These are phyloP conservation scores for Antitrichia curtipendula DNA, from an alignment of 225 moss, liverwort and hornwort species.

Conservation along the genomic window DNA sequence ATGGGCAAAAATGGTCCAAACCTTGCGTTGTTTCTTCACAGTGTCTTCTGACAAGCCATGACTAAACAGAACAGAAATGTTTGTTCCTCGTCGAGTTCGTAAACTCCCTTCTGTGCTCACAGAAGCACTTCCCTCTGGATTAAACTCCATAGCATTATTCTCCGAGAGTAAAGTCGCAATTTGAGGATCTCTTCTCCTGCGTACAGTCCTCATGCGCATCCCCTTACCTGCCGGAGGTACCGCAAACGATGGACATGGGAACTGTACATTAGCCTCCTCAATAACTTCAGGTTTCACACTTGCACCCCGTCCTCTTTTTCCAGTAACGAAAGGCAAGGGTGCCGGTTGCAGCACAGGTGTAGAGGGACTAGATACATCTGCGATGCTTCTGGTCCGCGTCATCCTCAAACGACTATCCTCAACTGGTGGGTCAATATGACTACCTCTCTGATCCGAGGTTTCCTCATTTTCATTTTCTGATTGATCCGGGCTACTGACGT, in stretches of 20 bases:
- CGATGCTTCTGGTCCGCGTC: constrained; percentile 39
- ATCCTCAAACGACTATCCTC: constrained; percentile 12
- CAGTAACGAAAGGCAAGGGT: constrained; percentile 34
- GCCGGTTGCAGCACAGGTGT: constrained; percentile 14
- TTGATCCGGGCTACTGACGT: constrained; percentile 6
- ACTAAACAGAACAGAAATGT: constrained; percentile 35
- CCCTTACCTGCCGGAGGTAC: constrained; percentile 24
- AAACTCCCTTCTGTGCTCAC: constrained; percentile 36
- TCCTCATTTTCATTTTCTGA: not conserved
- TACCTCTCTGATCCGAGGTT: not conserved
- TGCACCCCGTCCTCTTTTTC: constrained; percentile 42
- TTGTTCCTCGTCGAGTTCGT: constrained; percentile 13
- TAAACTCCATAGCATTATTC: not conserved
- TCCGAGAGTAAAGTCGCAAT: constrained; percentile 10
- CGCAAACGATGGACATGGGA: not conserved
- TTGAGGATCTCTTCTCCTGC: constrained; percentile 32
- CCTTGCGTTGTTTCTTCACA: constrained; percentile 42
- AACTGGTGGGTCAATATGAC: constrained; percentile 1
- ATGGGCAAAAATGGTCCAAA: not conserved
- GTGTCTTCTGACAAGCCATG: constrained; percentile 37
- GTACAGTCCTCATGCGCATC: constrained; percentile 30
- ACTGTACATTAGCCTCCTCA: constrained; percentile 4
- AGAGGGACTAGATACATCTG: constrained; percentile 38
- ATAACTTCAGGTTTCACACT: constrained; percentile 21
- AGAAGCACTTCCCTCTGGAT: constrained; percentile 27